Base-by-base conservation (phyloP, 129 eudicot species). In the Artemisia tridentata region DNA sequence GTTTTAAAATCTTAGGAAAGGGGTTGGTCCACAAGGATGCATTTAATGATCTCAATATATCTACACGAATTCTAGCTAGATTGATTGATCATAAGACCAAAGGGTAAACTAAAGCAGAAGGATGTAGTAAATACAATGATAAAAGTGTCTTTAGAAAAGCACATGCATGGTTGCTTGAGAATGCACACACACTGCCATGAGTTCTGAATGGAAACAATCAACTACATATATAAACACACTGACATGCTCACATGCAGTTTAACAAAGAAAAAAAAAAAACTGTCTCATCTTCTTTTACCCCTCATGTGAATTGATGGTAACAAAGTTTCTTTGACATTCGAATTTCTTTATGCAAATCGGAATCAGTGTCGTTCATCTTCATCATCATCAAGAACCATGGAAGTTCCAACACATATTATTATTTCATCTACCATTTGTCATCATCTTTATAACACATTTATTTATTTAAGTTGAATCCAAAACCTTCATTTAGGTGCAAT, bases 151-250 rank as follows among this genome's bases (percentile, higher is more conserved):
- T 77, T 77, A 70, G 52, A 53, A 77, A 77, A 77, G 81, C 81
- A 77, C 81, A 77, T 77, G 81, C 81, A 77, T 77, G 81, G 81
- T 63, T 77, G 81, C 81, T 70, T 76, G 70, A 76, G 75, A 76
- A 68, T 68, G 20, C 69, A 76, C 70, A 76, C 75, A 76, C 80
- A 59, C 80, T 76, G 81, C 67, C 76, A 70, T 77, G 59, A 70
- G 67, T 77, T 77, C 72, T 77, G 81, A 77, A 70, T 70, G 76
- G 49, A 77, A 69, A 77, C 76, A 77, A 77, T 77, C 80, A 62
- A 77, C 76, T 71, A 69, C 11, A 38, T 71, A 72, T 72, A 71
- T 54, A 77, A 59, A 70, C 71, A 77, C 71, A 63, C 81, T 70
- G 81, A 77, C 81, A 77, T 53, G 23, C 19, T 77, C 81, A 77